phyloP scores from a whole-genome alignment of 495 filamentous ascomycete species.

The Platismatia glauca region DNA sequence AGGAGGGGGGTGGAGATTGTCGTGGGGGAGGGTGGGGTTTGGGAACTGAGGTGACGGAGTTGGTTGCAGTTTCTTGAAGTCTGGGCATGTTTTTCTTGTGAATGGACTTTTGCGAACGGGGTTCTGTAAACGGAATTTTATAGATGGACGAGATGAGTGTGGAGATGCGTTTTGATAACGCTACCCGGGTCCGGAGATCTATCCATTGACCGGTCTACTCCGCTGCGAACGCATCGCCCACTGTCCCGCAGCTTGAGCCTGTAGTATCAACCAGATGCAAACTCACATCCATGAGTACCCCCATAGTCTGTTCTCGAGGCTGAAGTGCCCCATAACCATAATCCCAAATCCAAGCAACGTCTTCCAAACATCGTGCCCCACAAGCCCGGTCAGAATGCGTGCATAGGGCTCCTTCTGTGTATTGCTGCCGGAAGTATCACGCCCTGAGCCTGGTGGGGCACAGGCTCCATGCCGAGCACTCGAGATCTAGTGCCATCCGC shows the following conservation, averaged over 20 bases:
- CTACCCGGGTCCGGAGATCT: not conserved
- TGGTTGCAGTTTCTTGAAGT: not conserved
- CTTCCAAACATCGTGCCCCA: not conserved
- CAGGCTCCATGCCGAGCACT: too few species aligned
- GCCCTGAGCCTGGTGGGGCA: too few species aligned
- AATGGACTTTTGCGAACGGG: too few species aligned
- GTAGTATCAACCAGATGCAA: not conserved
- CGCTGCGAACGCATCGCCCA: not conserved
- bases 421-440: not conserved
- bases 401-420: not conserved
- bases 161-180: not conserved
- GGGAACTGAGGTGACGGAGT: slow-evolving; percentile 54
- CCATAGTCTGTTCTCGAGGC: not conserved
- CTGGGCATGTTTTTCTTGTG: not conserved
- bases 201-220: not conserved
- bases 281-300: not conserved
- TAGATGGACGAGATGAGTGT: not conserved
- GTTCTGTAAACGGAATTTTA: too few species aligned
- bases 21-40: slow-evolving; percentile 45
- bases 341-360: not conserved
- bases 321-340: not conserved
- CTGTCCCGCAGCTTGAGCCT: not conserved
- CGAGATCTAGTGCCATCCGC: too few species aligned
- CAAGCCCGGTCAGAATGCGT: not conserved
- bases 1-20: slow-evolving; percentile 65